Evolutionary conservation across 495 filamentous ascomycete species (phyloP).

Genomic region (Annulohypoxylon bovei): DNA sequence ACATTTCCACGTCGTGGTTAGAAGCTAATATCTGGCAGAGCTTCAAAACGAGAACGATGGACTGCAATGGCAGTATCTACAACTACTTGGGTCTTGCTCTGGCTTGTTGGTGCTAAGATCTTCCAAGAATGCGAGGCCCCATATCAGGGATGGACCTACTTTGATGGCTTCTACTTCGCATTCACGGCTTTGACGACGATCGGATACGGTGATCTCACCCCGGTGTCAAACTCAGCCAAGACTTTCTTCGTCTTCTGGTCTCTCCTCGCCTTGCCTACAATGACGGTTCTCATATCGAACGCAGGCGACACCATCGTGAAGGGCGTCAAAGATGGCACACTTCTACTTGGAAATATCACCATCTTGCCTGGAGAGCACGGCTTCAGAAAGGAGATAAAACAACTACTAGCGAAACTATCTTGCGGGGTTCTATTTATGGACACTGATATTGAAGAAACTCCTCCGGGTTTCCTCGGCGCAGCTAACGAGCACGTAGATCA

Average conservation of each 20-base stretch:
- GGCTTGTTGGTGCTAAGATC: conserved; percentile 80
- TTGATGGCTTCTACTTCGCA: conserved; percentile 80
- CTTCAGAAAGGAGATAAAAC: conserved; percentile 54
- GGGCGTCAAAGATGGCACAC: conserved; percentile 71
- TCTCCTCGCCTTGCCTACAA: conserved; percentile 79
- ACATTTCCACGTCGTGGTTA: neutral
- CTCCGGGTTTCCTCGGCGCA: conserved; percentile 58
- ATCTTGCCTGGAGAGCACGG: conserved; percentile 76
- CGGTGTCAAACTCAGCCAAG: conserved; percentile 74
- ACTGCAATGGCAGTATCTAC: conserved; percentile 70
- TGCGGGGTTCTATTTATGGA: conserved; percentile 50
- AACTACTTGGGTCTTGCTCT: conserved; percentile 73
- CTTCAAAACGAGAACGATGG: conserved; percentile 72
- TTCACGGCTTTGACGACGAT: conserved; percentile 84
- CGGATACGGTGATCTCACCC: conserved; percentile 83
- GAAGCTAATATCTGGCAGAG: conserved; percentile 41
- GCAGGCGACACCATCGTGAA: conserved; percentile 84
- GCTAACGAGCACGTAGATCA: conserved; percentile 35
- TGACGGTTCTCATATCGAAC: conserved; percentile 86
- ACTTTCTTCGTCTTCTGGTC: conserved; percentile 93
- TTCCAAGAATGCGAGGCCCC: conserved; percentile 63
- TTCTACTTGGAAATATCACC: conserved; percentile 76
- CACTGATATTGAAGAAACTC: conserved; percentile 43
- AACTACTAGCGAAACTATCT: conserved; percentile 47
- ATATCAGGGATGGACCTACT: conserved; percentile 78